Evolutionary conservation across 805 yeast species (phyloP).

Genomic region (Ogataea methylovora): DNA sequence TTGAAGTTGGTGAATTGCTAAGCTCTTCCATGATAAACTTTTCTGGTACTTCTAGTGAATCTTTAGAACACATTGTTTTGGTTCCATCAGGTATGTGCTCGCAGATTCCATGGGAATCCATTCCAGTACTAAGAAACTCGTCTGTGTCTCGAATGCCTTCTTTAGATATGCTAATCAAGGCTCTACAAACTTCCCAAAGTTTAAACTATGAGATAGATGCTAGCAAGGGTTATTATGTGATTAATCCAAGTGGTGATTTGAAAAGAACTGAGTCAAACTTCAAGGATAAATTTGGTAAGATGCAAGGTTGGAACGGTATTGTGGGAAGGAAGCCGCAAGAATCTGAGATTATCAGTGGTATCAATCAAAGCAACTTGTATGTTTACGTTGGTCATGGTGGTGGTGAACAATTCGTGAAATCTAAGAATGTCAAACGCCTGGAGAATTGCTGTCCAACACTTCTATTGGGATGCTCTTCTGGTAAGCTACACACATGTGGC

Average conservation of each 20-base stretch:
- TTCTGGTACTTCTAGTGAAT: neutral
- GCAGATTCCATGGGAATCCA: slow-evolving; percentile 87
- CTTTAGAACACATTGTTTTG: slow-evolving; percentile 52
- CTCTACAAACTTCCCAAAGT: slow-evolving; percentile 19
- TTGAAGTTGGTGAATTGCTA: slow-evolving; percentile 41
- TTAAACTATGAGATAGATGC: slow-evolving; percentile 10
- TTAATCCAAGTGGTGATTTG: slow-evolving; percentile 83
- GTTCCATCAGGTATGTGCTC: slow-evolving; percentile 61
- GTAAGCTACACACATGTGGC: slow-evolving; percentile 50
- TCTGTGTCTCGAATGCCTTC: slow-evolving; percentile 79
- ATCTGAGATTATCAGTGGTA: slow-evolving; percentile 33
- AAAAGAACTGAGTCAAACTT: slow-evolving; percentile 56
- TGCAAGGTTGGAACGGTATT: slow-evolving; percentile 44
- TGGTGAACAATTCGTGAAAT: slow-evolving; percentile 74
- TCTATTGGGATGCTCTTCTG: slow-evolving; percentile 89
- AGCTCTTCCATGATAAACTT: slow-evolving; percentile 16
- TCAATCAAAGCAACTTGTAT: slow-evolving; percentile 42
- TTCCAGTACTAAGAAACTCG: slow-evolving; percentile 42
- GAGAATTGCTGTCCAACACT: slow-evolving; percentile 48
- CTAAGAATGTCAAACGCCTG: slow-evolving; percentile 42
- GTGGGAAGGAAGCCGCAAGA: slow-evolving; percentile 55
- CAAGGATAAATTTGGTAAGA: slow-evolving; percentile 30
- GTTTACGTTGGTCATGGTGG: slow-evolving; percentile 94
- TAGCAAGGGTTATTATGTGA: slow-evolving; percentile 46
- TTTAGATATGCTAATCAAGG: slow-evolving; percentile 31